phyloP scores from a whole-genome alignment of 768 basidiomycete species.

The Pisolithus orientalis region DNA sequence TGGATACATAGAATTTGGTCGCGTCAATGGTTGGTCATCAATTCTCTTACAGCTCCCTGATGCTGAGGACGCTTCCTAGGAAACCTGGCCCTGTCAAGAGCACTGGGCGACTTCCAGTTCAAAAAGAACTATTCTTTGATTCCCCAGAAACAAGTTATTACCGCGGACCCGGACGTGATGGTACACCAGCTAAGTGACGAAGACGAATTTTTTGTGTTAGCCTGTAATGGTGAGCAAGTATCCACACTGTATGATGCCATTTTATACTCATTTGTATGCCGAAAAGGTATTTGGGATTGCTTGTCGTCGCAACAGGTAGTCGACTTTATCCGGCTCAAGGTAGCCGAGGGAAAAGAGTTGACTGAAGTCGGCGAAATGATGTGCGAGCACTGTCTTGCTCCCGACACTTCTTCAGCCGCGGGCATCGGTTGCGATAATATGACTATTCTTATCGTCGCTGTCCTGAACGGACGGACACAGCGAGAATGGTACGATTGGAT shows the following conservation, averaged over 20 bases:
- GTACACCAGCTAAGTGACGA: slow-evolving; percentile 76
- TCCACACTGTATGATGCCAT: neutral
- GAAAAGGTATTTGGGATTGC: slow-evolving; percentile 95
- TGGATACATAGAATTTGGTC: slow-evolving; percentile 93
- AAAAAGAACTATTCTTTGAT: slow-evolving; percentile 83
- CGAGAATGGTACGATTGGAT: slow-evolving; percentile 94
- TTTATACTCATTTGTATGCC: slow-evolving; percentile 3
- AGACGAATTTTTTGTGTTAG: slow-evolving; percentile 94
- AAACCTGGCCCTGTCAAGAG: slow-evolving; percentile 91
- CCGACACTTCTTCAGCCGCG: slow-evolving; percentile 82
- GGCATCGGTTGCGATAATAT: slow-evolving; percentile 99
- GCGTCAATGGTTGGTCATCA: slow-evolving; percentile 78
- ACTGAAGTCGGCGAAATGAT: slow-evolving; percentile 83
- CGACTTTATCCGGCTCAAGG: slow-evolving; percentile 77
- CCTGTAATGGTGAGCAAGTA: slow-evolving; percentile 81
- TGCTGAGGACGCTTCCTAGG: slow-evolving; percentile 40
- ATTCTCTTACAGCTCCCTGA: neutral
- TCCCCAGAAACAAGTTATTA: slow-evolving; percentile 92
- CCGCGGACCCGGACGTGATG: slow-evolving; percentile 87
- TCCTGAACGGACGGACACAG: slow-evolving; percentile 81
- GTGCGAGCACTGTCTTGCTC: slow-evolving; percentile 90
- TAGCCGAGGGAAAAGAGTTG: slow-evolving; percentile 75
- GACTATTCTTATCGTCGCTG: slow-evolving; percentile 88
- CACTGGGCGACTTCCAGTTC: slow-evolving; percentile 97
- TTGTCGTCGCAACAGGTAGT: slow-evolving; percentile 88